phyloP scores from a whole-genome alignment of 1,284 basidiomycete genomes.

The Volvariella surrecta region DNA sequence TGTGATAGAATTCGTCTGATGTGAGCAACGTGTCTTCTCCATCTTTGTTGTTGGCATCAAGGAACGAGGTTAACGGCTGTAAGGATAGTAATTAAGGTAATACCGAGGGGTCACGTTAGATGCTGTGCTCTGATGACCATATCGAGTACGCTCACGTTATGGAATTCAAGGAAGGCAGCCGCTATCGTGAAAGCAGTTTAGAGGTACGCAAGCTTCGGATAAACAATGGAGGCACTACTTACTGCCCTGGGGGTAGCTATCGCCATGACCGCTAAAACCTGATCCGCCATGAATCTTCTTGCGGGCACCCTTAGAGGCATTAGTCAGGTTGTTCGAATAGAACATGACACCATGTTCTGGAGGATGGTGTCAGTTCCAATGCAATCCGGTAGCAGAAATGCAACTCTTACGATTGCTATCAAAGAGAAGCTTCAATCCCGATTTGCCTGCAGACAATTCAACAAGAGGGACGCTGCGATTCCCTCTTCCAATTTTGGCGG shows the following conservation, averaged over 20 bases:
- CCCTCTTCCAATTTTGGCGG: conserved; percentile 13
- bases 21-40: conserved; percentile 45
- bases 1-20: conserved; percentile 52
- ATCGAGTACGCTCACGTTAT: conserved; percentile 36
- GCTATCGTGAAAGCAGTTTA: conserved; percentile 24
- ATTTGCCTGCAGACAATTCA: conserved; percentile 45
- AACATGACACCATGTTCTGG: conserved; percentile 68
- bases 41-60: conserved; percentile 36
- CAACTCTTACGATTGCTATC: conserved; percentile 54
- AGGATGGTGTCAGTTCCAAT: conserved; percentile 1
- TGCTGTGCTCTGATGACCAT: not conserved
- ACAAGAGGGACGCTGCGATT: conserved; percentile 34
- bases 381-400: conserved; percentile 2
- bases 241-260: conserved; percentile 55
- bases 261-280: conserved; percentile 45
- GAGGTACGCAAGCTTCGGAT: conserved; percentile 2
- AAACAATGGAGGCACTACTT: conserved; percentile 16
- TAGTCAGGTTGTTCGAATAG: conserved; percentile 52
- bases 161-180: conserved; percentile 70
- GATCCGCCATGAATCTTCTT: conserved; percentile 72
- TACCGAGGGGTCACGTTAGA: not conserved
- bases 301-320: conserved; percentile 38
- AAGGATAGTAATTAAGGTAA: not conserved
- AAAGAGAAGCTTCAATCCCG: conserved; percentile 53
- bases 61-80: conserved; percentile 41